Evolutionary conservation across 352 stramenopile genomes (phyloP).

Genomic region (Phytophthora fragariaefolia): DNA sequence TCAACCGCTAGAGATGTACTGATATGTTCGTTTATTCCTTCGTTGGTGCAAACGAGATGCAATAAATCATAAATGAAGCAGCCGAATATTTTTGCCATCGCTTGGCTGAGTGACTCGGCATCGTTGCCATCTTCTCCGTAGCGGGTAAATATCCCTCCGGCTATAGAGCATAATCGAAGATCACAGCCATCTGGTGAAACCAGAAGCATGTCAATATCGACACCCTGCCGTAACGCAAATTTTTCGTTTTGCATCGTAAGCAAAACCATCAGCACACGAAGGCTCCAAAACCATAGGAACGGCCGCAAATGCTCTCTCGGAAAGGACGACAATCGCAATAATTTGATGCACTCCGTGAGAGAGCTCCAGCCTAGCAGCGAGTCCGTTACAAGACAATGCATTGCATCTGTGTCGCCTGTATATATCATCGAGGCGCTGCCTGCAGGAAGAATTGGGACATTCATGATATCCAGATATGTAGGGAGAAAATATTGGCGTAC

Average conservation of each 20-base stretch:
- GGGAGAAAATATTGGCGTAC: slow-evolving; percentile 34
- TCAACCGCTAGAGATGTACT: not conserved
- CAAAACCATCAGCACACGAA: slow-evolving; percentile 41
- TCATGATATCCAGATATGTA: slow-evolving; percentile 9
- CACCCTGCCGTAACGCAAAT: slow-evolving; percentile 12
- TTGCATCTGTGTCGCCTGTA: slow-evolving; percentile 1
- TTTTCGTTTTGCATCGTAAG: slow-evolving; percentile 40
- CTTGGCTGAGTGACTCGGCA: not conserved
- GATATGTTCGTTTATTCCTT: not conserved
- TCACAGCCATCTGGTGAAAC: slow-evolving; percentile 37
- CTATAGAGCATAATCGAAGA: slow-evolving; percentile 36
- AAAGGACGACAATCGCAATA: slow-evolving; percentile 15
- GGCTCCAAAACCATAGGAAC: slow-evolving; percentile 42
- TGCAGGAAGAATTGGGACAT: slow-evolving; percentile 28
- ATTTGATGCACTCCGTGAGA: slow-evolving; percentile 32
- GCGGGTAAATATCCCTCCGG: slow-evolving; percentile 10
- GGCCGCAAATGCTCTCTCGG: slow-evolving; percentile 32
- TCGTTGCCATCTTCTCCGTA: slow-evolving; percentile 13
- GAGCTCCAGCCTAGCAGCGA: slow-evolving; percentile 40
- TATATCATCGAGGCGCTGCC: not conserved
- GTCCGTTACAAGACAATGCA: slow-evolving; percentile 35
- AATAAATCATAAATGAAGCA: slow-evolving; percentile 22
- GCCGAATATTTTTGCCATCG: slow-evolving; percentile 4
- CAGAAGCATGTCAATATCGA: slow-evolving; percentile 37
- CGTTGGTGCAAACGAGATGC: not conserved